Conservation (phyloP, 495 filamentous ascomycete genomes). For the Aspergillus panamensis region DNA sequence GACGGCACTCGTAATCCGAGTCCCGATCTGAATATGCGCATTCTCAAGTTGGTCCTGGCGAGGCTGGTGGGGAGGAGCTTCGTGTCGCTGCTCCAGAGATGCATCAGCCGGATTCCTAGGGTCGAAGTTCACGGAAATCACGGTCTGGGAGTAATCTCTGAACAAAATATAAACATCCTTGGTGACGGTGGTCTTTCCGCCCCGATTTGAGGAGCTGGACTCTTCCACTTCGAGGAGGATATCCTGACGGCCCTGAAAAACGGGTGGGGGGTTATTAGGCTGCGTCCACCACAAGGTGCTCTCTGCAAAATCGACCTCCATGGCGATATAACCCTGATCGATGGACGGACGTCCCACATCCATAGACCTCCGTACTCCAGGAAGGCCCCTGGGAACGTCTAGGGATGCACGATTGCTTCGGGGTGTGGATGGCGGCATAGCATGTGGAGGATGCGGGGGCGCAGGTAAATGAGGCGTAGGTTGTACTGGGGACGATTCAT, state of each 20-base stretch:
- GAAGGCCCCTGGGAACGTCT: constrained; percentile 55
- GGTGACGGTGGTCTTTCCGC: constrained; percentile 64
- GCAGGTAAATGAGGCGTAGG: constrained; percentile 37
- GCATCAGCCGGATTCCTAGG: constrained; percentile 67
- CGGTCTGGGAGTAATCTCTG: constrained; percentile 93
- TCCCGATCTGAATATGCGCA: constrained; percentile 73
- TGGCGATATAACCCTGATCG: constrained; percentile 79
- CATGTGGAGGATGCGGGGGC: constrained; percentile 36
- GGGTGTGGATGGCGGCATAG: constrained; percentile 39
- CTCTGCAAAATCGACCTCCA: constrained; percentile 74
- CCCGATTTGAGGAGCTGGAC: constrained; percentile 60
- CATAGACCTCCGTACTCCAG: constrained; percentile 62
- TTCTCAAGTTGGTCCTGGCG: constrained; percentile 94
- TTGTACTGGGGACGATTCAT: constrained; percentile 53
- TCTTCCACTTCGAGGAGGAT: constrained; percentile 82
- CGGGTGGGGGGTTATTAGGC: constrained; percentile 66
- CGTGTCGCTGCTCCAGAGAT: constrained; percentile 79
- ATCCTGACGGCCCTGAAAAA: constrained; percentile 78
- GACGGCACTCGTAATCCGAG: constrained; percentile 65
- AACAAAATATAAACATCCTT: constrained; percentile 84
- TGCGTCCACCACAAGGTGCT: constrained; percentile 80
- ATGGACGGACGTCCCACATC: constrained; percentile 63
- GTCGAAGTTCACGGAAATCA: constrained; percentile 80
- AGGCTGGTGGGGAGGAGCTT: constrained; percentile 72
- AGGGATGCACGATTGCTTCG: constrained; percentile 60